phyloP scores from a whole-genome alignment of 257 asterid species.

The Nicotiana tomentosiformis region DNA sequence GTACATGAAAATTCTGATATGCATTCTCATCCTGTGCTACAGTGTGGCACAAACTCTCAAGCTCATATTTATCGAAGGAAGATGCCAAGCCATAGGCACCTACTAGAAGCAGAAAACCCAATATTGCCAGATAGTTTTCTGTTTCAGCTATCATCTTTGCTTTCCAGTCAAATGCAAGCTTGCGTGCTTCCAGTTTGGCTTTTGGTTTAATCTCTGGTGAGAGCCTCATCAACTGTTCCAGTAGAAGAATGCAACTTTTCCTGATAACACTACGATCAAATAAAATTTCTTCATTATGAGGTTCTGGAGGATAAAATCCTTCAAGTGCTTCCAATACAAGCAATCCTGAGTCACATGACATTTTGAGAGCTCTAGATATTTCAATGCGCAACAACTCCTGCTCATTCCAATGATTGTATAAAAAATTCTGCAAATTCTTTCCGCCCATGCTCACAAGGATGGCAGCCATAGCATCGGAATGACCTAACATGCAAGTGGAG shows the following conservation, averaged over 20 bases:
- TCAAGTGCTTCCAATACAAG: conserved; percentile 11
- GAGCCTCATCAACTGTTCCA: conserved; percentile 8
- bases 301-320: conserved; percentile 2
- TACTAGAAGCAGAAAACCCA: background rate
- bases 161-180: conserved; percentile 8
- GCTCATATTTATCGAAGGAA: background rate
- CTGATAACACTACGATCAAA: too few species aligned
- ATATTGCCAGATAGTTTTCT: background rate
- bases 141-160: background rate
- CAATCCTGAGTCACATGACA: background rate
- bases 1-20: background rate
- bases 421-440: background rate
- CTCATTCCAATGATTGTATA: background rate
- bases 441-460: background rate
- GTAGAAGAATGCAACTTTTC: conserved; percentile 9
- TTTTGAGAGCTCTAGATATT: background rate
- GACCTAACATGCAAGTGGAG: too few species aligned
- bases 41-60: background rate
- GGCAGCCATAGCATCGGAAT: too few species aligned
- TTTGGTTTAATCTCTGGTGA: conserved; percentile 3
- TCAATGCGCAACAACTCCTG: background rate
- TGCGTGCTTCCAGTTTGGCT: conserved; percentile 1
- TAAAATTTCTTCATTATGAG: background rate
- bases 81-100: background rate
- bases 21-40: background rate